Conservation (phyloP, 371 early-diverging fungal species). For the Synchytrium microbalum region DNA sequence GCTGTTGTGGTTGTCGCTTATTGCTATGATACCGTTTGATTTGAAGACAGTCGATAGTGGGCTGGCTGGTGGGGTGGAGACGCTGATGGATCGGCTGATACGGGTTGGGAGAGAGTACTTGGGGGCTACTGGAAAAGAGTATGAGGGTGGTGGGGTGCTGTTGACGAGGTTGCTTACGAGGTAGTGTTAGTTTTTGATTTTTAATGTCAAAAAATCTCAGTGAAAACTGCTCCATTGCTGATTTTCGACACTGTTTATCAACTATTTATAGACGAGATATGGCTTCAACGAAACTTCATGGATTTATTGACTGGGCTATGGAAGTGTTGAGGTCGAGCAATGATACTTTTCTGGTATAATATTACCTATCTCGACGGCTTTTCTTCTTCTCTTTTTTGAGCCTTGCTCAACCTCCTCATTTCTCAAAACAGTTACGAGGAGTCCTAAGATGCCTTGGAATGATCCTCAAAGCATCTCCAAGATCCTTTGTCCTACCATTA, state of each 20-base stretch:
- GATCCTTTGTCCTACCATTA: slow-evolving; percentile 52
- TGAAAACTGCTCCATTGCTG: too few species aligned
- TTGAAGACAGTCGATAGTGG: slow-evolving; percentile 72
- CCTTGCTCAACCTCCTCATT: too few species aligned
- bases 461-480: slow-evolving; percentile 60
- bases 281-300: too few species aligned
- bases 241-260: too few species aligned
- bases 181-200: too few species aligned
- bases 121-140: slow-evolving; percentile 66
- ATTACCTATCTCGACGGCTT: neutral
- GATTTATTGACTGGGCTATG: slow-evolving; percentile 11
- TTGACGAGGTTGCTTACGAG: slow-evolving; percentile 73
- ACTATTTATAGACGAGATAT: too few species aligned
- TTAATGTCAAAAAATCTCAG: too few species aligned
- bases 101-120: slow-evolving; percentile 36
- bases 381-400: neutral
- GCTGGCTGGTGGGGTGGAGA: slow-evolving; percentile 8
- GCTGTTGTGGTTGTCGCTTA: slow-evolving; percentile 78
- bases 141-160: slow-evolving; percentile 75
- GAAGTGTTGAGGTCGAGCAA: neutral
- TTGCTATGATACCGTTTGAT: slow-evolving; percentile 91
- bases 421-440: slow-evolving; percentile 38
- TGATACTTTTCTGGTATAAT: slow-evolving; percentile 7
- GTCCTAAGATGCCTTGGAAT: slow-evolving; percentile 59
- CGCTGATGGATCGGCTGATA: slow-evolving; percentile 22